Percentiles rank a stretch among this genome's conserved stretches.
These are phyloP conservation scores for Schoenoplectus triqueter DNA, from an alignment of 202 grass and related monocot genomes.

Conservation along the genomic window DNA sequence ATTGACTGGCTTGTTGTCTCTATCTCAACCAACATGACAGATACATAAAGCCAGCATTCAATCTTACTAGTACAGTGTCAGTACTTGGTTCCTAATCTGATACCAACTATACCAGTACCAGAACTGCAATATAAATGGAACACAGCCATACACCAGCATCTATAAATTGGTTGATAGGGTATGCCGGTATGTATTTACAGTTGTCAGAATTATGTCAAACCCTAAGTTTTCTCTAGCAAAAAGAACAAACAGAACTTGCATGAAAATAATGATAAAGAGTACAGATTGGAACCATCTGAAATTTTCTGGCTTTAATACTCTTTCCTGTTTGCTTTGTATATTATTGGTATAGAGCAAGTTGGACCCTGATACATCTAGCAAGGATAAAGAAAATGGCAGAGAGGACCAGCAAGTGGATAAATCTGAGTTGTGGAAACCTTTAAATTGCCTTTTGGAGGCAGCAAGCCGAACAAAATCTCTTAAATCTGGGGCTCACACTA, in stretches of 20 bases:
- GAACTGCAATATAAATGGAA: neutral
- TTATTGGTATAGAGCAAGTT: slow-evolving; percentile 58
- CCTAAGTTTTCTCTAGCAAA: neutral
- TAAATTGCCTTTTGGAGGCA: slow-evolving; percentile 52
- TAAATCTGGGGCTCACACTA: slow-evolving; percentile 47
- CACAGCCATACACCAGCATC: neutral
- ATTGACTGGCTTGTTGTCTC: slow-evolving; percentile 32
- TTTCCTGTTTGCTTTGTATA: slow-evolving; percentile 34
- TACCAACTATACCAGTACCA: slow-evolving; percentile 24
- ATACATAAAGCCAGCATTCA: slow-evolving; percentile 2
- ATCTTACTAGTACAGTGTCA: neutral
- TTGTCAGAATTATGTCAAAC: neutral
- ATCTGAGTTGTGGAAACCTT: slow-evolving; percentile 61
- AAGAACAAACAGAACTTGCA: neutral
- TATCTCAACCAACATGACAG: neutral
- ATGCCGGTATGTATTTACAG: neutral
- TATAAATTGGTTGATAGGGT: neutral
- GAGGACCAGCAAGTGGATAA: slow-evolving; percentile 57
- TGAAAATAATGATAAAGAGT: neutral
- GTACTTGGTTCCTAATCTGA: neutral
- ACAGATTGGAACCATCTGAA: neutral
- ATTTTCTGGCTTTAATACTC: slow-evolving; percentile 25
- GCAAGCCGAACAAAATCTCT: slow-evolving; percentile 53
- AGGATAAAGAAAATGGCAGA: slow-evolving; percentile 49
- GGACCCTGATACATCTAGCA: slow-evolving; percentile 48